Evolutionary conservation across 2,329 filamentous ascomycete species (phyloP).

Genomic region (Tolypocladium album): DNA sequence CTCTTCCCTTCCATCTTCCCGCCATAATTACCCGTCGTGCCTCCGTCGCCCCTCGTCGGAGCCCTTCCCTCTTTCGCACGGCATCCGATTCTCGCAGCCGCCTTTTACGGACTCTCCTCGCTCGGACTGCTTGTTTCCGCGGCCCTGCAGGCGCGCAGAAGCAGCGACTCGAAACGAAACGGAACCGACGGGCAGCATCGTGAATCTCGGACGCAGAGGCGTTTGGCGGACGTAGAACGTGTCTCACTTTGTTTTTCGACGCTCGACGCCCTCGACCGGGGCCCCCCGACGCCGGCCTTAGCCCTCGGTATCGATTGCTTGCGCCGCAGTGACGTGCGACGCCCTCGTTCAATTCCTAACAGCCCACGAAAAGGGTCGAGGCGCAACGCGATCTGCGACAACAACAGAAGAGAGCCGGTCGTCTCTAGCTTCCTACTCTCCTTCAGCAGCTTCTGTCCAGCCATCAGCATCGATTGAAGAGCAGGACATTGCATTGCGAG

Average conservation of each 20-base stretch:
- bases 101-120: not conserved
- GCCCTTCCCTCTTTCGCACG: not conserved
- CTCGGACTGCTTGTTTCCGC: not conserved
- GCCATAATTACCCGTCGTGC: not conserved
- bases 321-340: slow-evolving; percentile 1
- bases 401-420: not conserved
- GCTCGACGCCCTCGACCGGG: not conserved
- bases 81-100: not conserved
- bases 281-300: not conserved
- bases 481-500: not conserved
- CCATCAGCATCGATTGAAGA: not conserved
- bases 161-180: not conserved
- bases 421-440: not conserved
- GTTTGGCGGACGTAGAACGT: not conserved
- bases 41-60: not conserved
- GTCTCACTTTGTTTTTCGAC: not conserved
- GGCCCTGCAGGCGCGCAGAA: not conserved
- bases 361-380: not conserved
- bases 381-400: slow-evolving; percentile 1
- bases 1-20: not conserved
- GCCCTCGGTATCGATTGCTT: not conserved
- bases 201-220: not conserved
- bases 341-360: slow-evolving; percentile 1
- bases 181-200: not conserved
- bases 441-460: not conserved